Conservation (phyloP, 176 grass and related monocot genomes). For the Carex parvula region DNA sequence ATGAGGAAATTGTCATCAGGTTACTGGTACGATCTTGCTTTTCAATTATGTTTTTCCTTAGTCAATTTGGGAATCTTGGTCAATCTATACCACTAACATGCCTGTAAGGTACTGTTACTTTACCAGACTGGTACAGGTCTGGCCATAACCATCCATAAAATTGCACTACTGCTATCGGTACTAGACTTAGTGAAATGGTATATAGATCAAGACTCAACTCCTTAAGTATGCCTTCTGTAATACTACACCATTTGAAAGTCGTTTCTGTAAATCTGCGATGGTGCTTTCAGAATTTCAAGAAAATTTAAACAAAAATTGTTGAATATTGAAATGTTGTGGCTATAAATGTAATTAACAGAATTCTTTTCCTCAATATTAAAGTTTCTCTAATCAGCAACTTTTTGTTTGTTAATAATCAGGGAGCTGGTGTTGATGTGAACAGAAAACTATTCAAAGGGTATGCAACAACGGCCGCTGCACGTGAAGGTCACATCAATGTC, state of each 20-base stretch:
- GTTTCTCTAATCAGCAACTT: neutral
- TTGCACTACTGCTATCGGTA: no score
- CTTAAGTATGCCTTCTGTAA: no score
- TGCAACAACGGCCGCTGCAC: conserved; percentile 55
- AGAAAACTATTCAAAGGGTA: conserved; percentile 55
- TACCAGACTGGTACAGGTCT: no score
- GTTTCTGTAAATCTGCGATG: no score
- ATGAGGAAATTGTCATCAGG: neutral
- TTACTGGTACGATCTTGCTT: conserved; percentile 22
- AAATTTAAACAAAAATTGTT: no score
- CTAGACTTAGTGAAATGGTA: no score
- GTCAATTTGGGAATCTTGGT: conserved; percentile 4
- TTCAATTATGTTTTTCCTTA: neutral
- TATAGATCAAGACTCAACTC: no score
- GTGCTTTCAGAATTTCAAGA: no score
- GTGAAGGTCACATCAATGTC: conserved; percentile 39
- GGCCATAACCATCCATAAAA: no score
- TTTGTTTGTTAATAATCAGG: conserved; percentile 18
- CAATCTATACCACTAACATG: no score
- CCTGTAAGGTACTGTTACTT: no score
- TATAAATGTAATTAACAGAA: neutral
- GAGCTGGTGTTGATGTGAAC: conserved; percentile 51
- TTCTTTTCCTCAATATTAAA: neutral
- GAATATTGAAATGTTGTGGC: neutral
- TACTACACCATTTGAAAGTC: no score